These are phyloP conservation scores for Luffa aegyptiaca DNA, from an alignment of 306 rosid species.

Conservation along the genomic window DNA sequence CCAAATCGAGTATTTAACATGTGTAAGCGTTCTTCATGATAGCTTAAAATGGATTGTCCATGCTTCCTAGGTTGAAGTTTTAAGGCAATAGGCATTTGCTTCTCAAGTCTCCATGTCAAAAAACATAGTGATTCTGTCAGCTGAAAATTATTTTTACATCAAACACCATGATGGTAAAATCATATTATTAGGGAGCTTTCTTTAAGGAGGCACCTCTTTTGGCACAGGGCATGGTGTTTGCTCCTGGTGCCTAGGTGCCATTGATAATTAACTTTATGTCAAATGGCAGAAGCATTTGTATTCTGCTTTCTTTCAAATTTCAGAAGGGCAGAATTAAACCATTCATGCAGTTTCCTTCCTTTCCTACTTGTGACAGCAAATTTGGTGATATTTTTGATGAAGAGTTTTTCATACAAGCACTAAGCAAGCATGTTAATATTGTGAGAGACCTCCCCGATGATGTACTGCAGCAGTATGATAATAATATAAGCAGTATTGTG, in stretches of 20 bases:
- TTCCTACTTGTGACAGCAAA: conserved; percentile 45
- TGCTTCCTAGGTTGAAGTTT: background rate
- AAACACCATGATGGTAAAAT: background rate
- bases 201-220: background rate
- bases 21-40: background rate
- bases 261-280: background rate
- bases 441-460: conserved; percentile 72
- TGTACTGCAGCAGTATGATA: conserved; percentile 60
- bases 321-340: background rate
- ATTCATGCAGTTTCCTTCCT: conserved; percentile 1
- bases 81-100: background rate
- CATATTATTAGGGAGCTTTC: background rate
- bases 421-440: conserved; percentile 55
- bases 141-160: background rate
- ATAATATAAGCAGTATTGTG: conserved; percentile 84
- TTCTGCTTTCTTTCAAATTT: background rate
- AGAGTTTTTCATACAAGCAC: conserved; percentile 65
- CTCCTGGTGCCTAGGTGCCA: conserved; percentile 7
- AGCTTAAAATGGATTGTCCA: background rate
- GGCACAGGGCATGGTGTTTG: background rate
- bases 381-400: conserved; percentile 86
- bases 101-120: background rate
- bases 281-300: background rate
- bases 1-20: background rate
- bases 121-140: background rate